Base-by-base conservation (phyloP, 306 rosid genomes). In the Glycine soja region DNA sequence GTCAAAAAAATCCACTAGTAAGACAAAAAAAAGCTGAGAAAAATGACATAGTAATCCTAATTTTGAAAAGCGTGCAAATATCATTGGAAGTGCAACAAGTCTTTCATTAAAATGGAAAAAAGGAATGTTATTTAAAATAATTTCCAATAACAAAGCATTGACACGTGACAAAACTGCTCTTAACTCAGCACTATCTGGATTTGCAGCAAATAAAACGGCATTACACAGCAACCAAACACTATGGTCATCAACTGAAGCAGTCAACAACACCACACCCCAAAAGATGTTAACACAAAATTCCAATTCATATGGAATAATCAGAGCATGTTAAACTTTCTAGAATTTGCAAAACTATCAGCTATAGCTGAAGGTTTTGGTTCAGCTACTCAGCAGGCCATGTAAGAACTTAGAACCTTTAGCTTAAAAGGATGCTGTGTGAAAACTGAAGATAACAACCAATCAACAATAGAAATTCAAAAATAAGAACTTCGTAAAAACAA, bases 251-350 rank as follows among this genome's bases (percentile, higher is more conserved):
- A 72, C 82, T 16, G 16, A 9, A 74, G 66, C 80, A 30, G 56
- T 69, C 64, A 84, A 76, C 69, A 54, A 75, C 30, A 79, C 13
- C 75, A 75, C 10, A 70, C 3, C 14, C 62, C 8, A 61, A 70
- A 70, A 58, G 11, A 18, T 4, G 1, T 15, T 24, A 24, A 24
- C 30, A 24, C 30, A 24, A 24, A 24, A 24, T 24, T 24, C 30
- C 30, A 24, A 24, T 24, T 24, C 30, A 24, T 24, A 24, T 24
- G 30, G 30, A 24, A 1, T 24, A 1, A 24, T 1, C 30, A 24
- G 30, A 24, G 61, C 58, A 56, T 9, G 8, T 11, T 9, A 56
- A 61, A 69, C 16, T 45, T 43, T 43, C 16, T 10, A 53, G 19
- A 12, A 64, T 16, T 18, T 47, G n/a, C 53, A 45, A 68, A 18